Evolutionary conservation across 257 asterid species (phyloP).

Genomic region (Nicotiana attenuata): DNA sequence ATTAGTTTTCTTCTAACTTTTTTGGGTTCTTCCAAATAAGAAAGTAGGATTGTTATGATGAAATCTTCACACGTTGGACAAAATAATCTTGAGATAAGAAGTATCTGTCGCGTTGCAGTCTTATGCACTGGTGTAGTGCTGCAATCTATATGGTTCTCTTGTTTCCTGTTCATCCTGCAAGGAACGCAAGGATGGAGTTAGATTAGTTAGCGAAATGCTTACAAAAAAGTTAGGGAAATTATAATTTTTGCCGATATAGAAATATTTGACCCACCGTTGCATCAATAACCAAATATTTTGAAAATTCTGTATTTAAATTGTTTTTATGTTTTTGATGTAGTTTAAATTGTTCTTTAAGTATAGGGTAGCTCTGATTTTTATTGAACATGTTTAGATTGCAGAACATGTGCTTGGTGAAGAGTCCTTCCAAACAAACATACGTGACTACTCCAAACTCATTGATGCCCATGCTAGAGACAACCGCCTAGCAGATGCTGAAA

Average conservation of each 20-base stretch:
- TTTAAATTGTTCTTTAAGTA: background rate
- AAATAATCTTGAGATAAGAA: background rate
- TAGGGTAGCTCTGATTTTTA: background rate
- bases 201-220: background rate
- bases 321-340: too few relatives aligned
- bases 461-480: conserved; percentile 52
- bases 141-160: background rate
- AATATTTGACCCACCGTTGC: background rate
- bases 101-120: background rate
- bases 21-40: background rate
- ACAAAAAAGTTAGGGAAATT: background rate
- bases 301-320: background rate
- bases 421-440: conserved; percentile 63
- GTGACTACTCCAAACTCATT: conserved; percentile 68
- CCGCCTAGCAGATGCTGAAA: conserved; percentile 58
- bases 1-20: background rate
- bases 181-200: background rate
- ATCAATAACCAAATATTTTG: background rate
- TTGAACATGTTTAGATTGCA: conserved; percentile 47
- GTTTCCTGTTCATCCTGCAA: background rate
- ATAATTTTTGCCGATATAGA: background rate
- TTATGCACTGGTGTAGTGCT: background rate
- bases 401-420: conserved; percentile 64
- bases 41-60: background rate
- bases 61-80: background rate